These are phyloP conservation scores for Psilocybe tampanensis DNA, from an alignment of 768 basidiomycete species.

Conservation along the genomic window DNA sequence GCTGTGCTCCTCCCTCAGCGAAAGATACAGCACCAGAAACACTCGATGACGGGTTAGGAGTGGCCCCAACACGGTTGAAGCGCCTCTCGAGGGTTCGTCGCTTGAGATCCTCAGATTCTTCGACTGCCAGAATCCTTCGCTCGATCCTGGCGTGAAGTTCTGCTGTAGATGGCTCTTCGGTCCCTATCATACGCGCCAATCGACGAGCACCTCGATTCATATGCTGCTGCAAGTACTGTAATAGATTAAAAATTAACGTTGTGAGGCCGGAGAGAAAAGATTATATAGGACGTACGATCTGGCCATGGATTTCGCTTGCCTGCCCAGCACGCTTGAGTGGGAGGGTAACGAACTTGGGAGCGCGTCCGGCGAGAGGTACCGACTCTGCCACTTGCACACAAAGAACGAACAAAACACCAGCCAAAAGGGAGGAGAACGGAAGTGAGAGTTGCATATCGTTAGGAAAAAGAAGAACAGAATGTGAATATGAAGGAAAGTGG, in stretches of 20 bases:
- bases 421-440: conserved; percentile 53
- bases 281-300: conserved; percentile 27
- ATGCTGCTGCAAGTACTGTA: conserved; percentile 73
- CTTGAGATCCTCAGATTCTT: conserved; percentile 23
- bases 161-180: conserved; percentile 47
- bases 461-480: not conserved
- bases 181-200: conserved; percentile 70
- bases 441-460: conserved; percentile 57
- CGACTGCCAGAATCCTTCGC: conserved; percentile 30
- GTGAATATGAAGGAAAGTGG: conserved; percentile 12
- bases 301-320: conserved; percentile 25
- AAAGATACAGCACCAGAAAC: conserved; percentile 14
- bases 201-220: conserved; percentile 67
- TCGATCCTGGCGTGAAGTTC: conserved; percentile 43
- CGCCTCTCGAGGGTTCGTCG: conserved; percentile 13
- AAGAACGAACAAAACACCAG: conserved; percentile 48
- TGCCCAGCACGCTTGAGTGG: conserved; percentile 43
- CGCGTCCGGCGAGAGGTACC: conserved; percentile 36
- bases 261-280: not conserved
- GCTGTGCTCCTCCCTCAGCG: conserved; percentile 2
- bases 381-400: conserved; percentile 43
- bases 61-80: not conserved
- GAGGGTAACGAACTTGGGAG: conserved; percentile 39
- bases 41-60: conserved; percentile 24
- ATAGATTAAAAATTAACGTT: not conserved